Base-by-base conservation (phyloP, 176 grass and related monocot genomes). In the Hsuehochloa calcarea region DNA sequence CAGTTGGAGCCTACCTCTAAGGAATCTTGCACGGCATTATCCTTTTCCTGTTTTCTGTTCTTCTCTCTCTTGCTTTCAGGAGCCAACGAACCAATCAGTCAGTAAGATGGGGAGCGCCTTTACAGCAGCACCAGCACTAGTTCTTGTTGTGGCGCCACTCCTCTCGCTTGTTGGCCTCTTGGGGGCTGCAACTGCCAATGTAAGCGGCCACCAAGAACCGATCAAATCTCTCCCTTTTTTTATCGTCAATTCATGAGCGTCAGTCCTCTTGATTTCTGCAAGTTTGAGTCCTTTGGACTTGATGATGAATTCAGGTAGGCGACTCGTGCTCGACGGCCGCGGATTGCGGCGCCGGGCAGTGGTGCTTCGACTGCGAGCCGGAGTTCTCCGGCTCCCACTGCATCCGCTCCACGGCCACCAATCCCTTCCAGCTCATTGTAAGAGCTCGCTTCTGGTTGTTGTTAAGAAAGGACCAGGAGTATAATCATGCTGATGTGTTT, bases 281-380 rank as follows among this genome's bases (percentile, higher is more conserved):
- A 74, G 17, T 63, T 72, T 72, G 13, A 45, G 70, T 62, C 26
- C 41, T 68, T 29, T 31, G 34, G 11, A 0, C 45, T 9, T 26
- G 50, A 2, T 50, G 71, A 14, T 43, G 27, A 13, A 6, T 80
- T 72, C 81, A 98, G 96, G 19, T 95, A 2, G 88, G 87, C 40
- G 89, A 87, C 25, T 47, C 41, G n/a, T 98, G 96, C 84, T 91
- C 89, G 3, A 66, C 87, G 39, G 49, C 27, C 17, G 31, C 74
- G 20, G 93, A 95, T 83, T 98, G 96, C 87, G 85, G 66, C 67
- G 60, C 80, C 17, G 96, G 96, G 54, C 85, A 95, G 91, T 98
- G 92, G 87, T 98, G 96, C 93, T 98, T 93, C 89, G 73, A 95
- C 49, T 98, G 96, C 85, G 6, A 56, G 55, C 78, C 82, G 26